A percentile compares a stretch with the other conserved stretches of the same genome.
Conservation (phyloP, 345 rosid species). For the Anastatica hierochuntica region DNA sequence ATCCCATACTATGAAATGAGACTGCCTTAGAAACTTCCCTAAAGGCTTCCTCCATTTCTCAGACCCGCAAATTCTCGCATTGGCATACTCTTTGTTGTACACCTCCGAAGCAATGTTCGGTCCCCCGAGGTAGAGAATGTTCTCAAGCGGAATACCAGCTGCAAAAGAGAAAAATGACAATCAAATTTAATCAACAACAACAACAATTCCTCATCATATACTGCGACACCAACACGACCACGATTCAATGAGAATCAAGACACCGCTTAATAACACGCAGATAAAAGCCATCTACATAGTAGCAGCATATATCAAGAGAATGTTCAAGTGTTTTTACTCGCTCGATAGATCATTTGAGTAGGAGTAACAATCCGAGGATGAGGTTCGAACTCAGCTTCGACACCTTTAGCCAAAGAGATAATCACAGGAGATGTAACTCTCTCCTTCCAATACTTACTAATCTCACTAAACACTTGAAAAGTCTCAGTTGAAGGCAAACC, state of each 20-base stretch:
- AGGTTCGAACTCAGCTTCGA: slow-evolving; percentile 79
- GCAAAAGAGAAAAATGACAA: background rate
- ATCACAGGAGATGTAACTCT: slow-evolving; percentile 65
- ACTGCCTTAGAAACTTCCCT: slow-evolving; percentile 85
- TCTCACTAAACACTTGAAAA: slow-evolving; percentile 64
- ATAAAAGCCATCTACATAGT: no score
- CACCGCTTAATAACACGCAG: background rate
- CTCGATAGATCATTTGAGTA: slow-evolving; percentile 77
- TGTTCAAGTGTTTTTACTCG: slow-evolving; percentile 55
- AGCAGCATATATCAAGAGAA: no score
- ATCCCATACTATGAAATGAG: slow-evolving; percentile 96
- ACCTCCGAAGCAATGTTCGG: slow-evolving; percentile 97
- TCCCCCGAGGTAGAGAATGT: slow-evolving; percentile 97
- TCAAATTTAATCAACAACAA: background rate
- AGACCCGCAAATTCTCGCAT: slow-evolving; percentile 95
- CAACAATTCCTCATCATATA: no score
- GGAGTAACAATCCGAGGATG: slow-evolving; percentile 81
- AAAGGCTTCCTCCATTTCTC: slow-evolving; percentile 91
- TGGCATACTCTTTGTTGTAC: slow-evolving; percentile 86
- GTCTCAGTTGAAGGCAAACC: slow-evolving; percentile 97
- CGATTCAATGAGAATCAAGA: background rate
- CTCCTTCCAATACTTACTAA: slow-evolving; percentile 83
- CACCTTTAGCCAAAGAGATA: slow-evolving; percentile 83
- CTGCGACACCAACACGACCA: no score
- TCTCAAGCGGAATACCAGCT: slow-evolving; percentile 47